A percentile compares a stretch with the other conserved stretches of the same genome.
These are phyloP conservation scores for Cymodocea nodosa DNA, from an alignment of 116 monocot genomes.

Conservation along the genomic window DNA sequence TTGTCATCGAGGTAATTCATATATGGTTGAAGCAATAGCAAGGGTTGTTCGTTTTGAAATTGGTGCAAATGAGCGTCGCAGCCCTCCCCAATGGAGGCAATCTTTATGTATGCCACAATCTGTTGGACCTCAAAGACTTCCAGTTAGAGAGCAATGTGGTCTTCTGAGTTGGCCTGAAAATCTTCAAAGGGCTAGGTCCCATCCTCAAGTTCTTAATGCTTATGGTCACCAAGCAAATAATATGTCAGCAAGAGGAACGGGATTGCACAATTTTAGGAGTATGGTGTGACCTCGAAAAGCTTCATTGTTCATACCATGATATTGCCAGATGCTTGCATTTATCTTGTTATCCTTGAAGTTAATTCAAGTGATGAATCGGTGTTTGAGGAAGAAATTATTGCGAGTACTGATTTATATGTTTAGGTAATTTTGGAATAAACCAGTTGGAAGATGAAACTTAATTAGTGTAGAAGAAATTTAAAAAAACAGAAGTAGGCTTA, in stretches of 20 bases:
- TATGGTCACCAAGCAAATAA: slow-evolving; percentile 14
- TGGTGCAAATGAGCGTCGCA: slow-evolving; percentile 23
- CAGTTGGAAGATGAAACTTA: no score
- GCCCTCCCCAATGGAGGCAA: slow-evolving; percentile 17
- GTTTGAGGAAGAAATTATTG: slow-evolving; percentile 55
- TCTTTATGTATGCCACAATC: slow-evolving; percentile 25
- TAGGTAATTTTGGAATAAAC: no score
- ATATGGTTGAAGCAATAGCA: slow-evolving; percentile 67
- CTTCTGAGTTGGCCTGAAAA: slow-evolving; percentile 89
- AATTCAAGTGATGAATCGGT: slow-evolving; percentile 74
- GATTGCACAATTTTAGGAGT: slow-evolving; percentile 81
- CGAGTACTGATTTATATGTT: slow-evolving; percentile 3
- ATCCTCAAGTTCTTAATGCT: slow-evolving; percentile 17
- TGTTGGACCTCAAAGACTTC: slow-evolving; percentile 25
- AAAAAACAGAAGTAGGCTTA: no score
- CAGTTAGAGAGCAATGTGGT: slow-evolving; percentile 43
- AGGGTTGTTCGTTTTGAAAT: slow-evolving; percentile 65
- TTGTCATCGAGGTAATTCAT: slow-evolving; percentile 31
- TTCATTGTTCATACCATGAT: neutral
- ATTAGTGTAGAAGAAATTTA: no score
- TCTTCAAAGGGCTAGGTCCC: slow-evolving; percentile 25
- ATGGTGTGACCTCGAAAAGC: slow-evolving; percentile 31
- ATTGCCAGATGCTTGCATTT: neutral
- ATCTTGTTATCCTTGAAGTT: slow-evolving; percentile 7
- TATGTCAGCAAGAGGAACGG: slow-evolving; percentile 66